Conservation (phyloP, 345 rosid genomes). For the Stellera chamaejasme region DNA sequence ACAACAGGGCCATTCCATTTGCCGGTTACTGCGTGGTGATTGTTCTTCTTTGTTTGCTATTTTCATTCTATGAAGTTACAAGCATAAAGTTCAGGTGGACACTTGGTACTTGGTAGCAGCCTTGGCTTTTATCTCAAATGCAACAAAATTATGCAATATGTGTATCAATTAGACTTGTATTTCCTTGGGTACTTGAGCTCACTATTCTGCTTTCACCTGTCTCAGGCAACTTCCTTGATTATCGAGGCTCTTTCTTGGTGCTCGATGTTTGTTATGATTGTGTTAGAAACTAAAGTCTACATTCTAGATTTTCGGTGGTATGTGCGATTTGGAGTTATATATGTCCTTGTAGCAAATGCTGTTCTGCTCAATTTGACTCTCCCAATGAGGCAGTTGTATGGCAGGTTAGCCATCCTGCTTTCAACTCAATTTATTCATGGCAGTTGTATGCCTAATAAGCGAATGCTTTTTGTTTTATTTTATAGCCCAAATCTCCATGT, state of each 20-base stretch:
- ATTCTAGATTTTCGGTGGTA: slow-evolving; percentile 73
- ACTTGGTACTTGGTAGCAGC: no score
- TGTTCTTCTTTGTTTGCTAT: no score
- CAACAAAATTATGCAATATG: no score
- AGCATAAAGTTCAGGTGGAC: no score
- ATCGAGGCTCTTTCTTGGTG: slow-evolving; percentile 79
- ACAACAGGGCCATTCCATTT: no score
- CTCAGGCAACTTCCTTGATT: slow-evolving; percentile 54
- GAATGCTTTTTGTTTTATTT: neutral
- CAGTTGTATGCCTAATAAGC: no score
- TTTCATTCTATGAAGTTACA: no score
- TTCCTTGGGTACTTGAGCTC: neutral
- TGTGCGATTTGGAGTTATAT: slow-evolving; percentile 72
- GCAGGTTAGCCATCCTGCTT: slow-evolving; percentile 31
- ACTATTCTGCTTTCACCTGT: slow-evolving; percentile 3
- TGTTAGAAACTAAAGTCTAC: slow-evolving; percentile 58
- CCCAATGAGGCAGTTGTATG: slow-evolving; percentile 37
- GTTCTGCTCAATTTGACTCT: slow-evolving; percentile 72
- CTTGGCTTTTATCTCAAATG: no score
- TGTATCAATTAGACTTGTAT: neutral
- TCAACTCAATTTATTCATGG: neutral
- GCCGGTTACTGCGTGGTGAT: no score
- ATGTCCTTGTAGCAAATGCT: slow-evolving; percentile 79
- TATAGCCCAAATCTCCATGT: no score
- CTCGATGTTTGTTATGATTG: slow-evolving; percentile 61